phyloP scores from a whole-genome alignment of 2,329 filamentous ascomycete species.

The Colletotrichum australisinense region DNA sequence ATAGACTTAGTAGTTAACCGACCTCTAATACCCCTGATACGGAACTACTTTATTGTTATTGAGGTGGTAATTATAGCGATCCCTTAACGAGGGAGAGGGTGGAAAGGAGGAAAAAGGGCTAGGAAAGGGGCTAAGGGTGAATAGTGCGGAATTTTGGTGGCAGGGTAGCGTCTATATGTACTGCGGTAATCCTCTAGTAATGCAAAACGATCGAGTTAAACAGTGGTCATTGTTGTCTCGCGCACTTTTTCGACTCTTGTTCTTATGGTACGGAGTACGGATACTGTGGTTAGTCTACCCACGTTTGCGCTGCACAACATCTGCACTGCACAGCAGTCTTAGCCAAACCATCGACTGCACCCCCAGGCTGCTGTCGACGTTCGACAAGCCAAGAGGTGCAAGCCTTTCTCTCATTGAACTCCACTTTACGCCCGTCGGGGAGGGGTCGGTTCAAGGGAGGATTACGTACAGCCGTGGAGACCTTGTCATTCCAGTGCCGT shows the following conservation, averaged over 20 bases:
- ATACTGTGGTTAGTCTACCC: neutral
- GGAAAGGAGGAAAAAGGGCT: too few species aligned
- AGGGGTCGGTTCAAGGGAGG: neutral
- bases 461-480: constrained; percentile 26
- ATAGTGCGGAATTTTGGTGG: too few species aligned
- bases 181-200: too few species aligned
- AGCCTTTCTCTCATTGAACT: neutral
- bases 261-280: too few species aligned
- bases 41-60: too few species aligned
- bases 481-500: neutral
- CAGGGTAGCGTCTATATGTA: too few species aligned
- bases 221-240: neutral
- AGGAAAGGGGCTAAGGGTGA: too few species aligned
- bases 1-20: too few species aligned
- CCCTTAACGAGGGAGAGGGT: too few species aligned
- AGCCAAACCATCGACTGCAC: neutral
- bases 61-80: too few species aligned
- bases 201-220: too few species aligned
- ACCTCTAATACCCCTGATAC: too few species aligned
- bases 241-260: neutral
- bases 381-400: neutral
- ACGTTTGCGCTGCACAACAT: neutral
- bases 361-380: neutral
- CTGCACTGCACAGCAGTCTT: constrained; percentile 30
- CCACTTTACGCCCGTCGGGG: constrained; percentile 13